Evolutionary conservation across 371 early-diverging fungal species (phyloP), one percentile per base, ranked within the genome.

Genomic region (Mortierella sp.): DNA sequence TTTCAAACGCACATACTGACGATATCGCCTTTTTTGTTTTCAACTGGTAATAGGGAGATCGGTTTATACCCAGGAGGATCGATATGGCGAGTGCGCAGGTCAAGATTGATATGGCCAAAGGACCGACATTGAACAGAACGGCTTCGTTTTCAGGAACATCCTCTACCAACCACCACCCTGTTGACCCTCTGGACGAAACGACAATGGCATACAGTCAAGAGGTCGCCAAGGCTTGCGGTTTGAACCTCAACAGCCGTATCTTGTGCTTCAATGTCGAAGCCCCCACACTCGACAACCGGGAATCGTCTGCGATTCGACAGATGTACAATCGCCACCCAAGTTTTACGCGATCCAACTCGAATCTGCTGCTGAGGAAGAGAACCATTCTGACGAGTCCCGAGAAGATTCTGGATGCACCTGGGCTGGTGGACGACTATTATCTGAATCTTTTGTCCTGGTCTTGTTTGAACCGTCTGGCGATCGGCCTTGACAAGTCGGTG

Each of bases 371-470:
- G 67, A 81, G 64, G n/a, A 89, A 92, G 67, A 90, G 97, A 34
- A 89, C 92, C 65, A 94, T 97, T 26, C 74, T 90, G 3, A 89
- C 87, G 0, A 87, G 90, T 14, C 94, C 97, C 0, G 93, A 94
- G 75, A 92, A 91, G 70, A 90, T 96, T 6, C 86, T 98, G 44
- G 98, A 98, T 85, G 97, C 98, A 0, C 97, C 97, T 0, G 97
- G 94, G 1, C 86, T 99, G 79, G 74, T 90, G 10, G 98, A 99
- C 80, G 99, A 99, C 83, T 99, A 96, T 81, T 99, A 99, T 85
- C 89, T 99, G 37, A 99, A 99, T 82, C 79, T 99, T 52, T 85
- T 99, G 37, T 99, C 98, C 80, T 99, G 99, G 99, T 95, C 94
- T 6, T 72, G 85, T 29, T 81, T 80, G 16, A 96, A 98, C 68